phyloP scores from a whole-genome alignment of 2,329 filamentous ascomycete genomes.

The Claviceps sp. region DNA sequence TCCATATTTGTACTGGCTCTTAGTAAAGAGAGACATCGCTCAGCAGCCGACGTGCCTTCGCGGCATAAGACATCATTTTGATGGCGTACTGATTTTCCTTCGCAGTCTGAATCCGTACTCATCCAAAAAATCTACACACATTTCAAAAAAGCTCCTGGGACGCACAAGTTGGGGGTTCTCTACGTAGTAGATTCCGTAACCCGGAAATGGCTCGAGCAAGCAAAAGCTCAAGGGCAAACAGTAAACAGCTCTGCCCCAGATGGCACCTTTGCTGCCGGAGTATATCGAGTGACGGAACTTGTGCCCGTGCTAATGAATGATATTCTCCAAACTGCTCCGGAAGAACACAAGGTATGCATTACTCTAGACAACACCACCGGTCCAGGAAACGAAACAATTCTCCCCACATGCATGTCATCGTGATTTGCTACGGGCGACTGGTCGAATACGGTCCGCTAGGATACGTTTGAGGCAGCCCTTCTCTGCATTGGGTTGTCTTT shows the following conservation, averaged over 20 bases:
- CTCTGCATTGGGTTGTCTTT: background rate
- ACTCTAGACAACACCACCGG: constrained; percentile 2
- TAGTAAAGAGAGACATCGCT: too few species aligned
- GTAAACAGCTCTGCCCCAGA: constrained; percentile 70
- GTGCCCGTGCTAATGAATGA: constrained; percentile 92
- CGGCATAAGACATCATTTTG: background rate
- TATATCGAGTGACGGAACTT: constrained; percentile 91
- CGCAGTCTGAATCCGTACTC: constrained; percentile 80
- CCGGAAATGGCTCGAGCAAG: constrained; percentile 95
- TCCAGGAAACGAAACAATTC: background rate
- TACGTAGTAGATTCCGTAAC: constrained; percentile 99
- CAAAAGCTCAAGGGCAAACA: constrained; percentile 71
- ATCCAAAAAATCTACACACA: constrained; percentile 95
- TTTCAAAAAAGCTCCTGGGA: constrained; percentile 86
- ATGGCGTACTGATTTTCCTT: constrained; percentile 10
- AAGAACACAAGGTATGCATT: constrained; percentile 89
- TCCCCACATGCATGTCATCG: background rate
- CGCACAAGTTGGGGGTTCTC: constrained; percentile 96
- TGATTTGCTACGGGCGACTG: constrained; percentile 1
- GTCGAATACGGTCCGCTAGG: background rate
- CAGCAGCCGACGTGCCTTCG: background rate
- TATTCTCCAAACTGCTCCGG: constrained; percentile 74
- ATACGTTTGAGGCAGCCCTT: background rate
- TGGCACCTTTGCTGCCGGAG: constrained; percentile 87
- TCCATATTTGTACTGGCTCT: background rate